Conservation (phyloP, 2,329 filamentous ascomycete genomes). For the Dactylonectria macrodidyma region DNA sequence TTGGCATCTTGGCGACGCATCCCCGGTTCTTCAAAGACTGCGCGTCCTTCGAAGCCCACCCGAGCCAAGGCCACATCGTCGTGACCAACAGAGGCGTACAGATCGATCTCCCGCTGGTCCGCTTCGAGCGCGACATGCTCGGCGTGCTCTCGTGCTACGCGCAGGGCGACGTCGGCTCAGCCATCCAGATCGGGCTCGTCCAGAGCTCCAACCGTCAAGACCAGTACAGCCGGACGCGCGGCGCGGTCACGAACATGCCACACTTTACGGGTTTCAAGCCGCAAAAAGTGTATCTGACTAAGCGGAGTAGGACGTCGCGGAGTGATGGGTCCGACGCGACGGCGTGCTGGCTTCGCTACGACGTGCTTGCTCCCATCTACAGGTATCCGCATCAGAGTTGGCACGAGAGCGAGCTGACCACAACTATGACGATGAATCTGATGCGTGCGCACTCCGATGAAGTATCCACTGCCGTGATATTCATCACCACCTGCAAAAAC, state of each 20-base stretch:
- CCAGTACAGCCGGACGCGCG: slow-evolving; percentile 30
- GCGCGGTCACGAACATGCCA: slow-evolving; percentile 6
- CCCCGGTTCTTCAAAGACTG: slow-evolving; percentile 32
- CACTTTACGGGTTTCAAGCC: not conserved
- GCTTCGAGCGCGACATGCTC: slow-evolving; percentile 8
- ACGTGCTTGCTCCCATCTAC: slow-evolving; percentile 4
- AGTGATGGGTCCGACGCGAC: not conserved
- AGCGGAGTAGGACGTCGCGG: slow-evolving; percentile 9
- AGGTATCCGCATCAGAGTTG: slow-evolving; percentile 17
- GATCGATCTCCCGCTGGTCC: slow-evolving; percentile 18
- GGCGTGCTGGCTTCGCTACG: slow-evolving; percentile 31
- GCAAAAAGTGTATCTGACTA: slow-evolving; percentile 27
- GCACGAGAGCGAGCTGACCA: slow-evolving; percentile 15
- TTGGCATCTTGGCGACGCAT: slow-evolving; percentile 33
- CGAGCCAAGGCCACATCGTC: slow-evolving; percentile 24
- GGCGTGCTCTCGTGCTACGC: slow-evolving; percentile 30
- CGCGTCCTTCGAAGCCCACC: slow-evolving; percentile 16
- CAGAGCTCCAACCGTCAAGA: slow-evolving; percentile 8
- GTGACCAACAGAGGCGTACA: slow-evolving; percentile 40
- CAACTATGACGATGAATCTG: slow-evolving; percentile 27
- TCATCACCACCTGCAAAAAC: not conserved
- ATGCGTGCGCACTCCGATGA: not conserved
- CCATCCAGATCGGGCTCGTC: slow-evolving; percentile 22
- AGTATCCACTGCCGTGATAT: not conserved
- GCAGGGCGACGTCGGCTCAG: slow-evolving; percentile 23